These are phyloP conservation scores for Angophora floribunda DNA, from an alignment of 345 rosid species.

Conservation along the genomic window DNA sequence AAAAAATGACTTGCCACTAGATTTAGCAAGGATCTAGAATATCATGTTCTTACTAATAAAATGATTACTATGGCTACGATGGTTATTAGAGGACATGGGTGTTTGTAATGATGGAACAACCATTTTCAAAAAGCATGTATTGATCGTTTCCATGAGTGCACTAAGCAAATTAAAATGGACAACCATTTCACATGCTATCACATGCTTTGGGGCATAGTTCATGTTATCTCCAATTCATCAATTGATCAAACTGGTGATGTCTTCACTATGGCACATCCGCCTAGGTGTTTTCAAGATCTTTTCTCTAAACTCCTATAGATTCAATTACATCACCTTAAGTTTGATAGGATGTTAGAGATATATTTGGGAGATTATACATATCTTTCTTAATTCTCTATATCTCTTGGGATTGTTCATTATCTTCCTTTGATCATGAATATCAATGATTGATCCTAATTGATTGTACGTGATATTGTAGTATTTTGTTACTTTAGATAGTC, in stretches of 20 bases:
- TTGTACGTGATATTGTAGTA: neutral
- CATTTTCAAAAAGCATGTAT: too few relatives aligned
- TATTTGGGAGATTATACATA: neutral
- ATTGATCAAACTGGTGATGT: too few relatives aligned
- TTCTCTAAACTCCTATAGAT: neutral
- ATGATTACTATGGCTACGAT: neutral
- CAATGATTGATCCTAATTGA: neutral
- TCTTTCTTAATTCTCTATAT: neutral
- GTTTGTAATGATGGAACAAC: too few relatives aligned
- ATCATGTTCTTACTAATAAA: neutral
- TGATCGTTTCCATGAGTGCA: too few relatives aligned
- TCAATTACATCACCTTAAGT: too few relatives aligned
- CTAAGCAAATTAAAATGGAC: too few relatives aligned
- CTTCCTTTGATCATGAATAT: neutral
- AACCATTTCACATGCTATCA: too few relatives aligned
- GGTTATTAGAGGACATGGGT: neutral
- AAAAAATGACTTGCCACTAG: neutral
- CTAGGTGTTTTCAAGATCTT: neutral
- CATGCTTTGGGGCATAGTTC: too few relatives aligned
- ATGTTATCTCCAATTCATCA: too few relatives aligned
- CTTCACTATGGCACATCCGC: neutral
- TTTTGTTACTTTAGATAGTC: neutral
- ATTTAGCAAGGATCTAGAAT: neutral
- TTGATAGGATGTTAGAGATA: neutral
- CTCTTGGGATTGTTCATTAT: neutral